Percentiles rank a stretch among this genome's conserved stretches.
These are phyloP conservation scores for Pelagophyceae sp. DNA, from an alignment of 352 stramenopile genomes.

Conservation along the genomic window DNA sequence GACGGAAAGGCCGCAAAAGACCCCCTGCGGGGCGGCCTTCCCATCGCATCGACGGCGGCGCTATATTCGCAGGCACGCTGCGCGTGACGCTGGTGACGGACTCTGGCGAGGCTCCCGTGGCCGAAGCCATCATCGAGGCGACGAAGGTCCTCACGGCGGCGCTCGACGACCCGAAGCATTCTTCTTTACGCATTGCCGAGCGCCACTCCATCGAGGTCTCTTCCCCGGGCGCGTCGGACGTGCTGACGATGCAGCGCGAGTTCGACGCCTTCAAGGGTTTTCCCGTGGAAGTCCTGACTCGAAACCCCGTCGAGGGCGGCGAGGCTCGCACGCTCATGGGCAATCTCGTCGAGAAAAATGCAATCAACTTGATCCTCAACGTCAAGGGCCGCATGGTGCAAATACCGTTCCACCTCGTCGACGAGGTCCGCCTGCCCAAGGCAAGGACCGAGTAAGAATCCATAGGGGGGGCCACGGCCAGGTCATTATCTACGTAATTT, in stretches of 20 bases:
- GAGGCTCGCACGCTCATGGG: background rate
- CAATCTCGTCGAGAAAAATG: background rate
- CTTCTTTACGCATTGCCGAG: background rate
- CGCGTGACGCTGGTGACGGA: too few species aligned
- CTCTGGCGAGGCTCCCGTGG: background rate
- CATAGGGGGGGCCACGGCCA: too few species aligned
- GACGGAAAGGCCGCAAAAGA: background rate
- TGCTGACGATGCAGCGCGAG: slow-evolving; percentile 9
- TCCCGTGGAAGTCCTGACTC: background rate
- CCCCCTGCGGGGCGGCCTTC: background rate
- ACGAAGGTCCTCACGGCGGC: background rate
- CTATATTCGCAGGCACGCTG: too few species aligned
- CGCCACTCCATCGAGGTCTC: slow-evolving; percentile 4
- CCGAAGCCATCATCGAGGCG: background rate
- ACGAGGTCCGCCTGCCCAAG: background rate
- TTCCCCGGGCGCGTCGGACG: background rate
- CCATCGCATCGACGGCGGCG: too few species aligned
- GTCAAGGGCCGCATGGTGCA: slow-evolving; percentile 16
- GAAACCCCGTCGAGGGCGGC: background rate
- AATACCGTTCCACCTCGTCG: background rate
- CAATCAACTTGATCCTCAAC: background rate
- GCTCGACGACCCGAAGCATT: background rate
- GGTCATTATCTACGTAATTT: too few species aligned
- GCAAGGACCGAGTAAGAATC: background rate
- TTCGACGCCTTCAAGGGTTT: slow-evolving; percentile 19